Base-by-base conservation (phyloP, 108 stramenopile genomes). In the Aureococcus anophagefferens region DNA sequence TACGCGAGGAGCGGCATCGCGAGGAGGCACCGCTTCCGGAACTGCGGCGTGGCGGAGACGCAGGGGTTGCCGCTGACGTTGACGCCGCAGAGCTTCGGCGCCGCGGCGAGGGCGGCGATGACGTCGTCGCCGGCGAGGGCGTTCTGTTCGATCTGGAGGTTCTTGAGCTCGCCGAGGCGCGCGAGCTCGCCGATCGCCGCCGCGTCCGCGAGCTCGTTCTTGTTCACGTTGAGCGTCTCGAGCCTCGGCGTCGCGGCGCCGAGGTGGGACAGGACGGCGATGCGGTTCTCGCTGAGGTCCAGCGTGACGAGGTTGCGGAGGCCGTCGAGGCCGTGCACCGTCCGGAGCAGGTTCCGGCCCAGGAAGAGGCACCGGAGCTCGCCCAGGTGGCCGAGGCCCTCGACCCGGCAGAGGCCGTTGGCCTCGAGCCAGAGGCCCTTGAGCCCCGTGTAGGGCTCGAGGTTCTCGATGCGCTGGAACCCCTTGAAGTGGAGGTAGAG, bases 401-500 rank as follows among this genome's bases (percentile, higher is more conserved):
- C 85, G 29, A 91, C 85, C 63, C 73, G 75, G 33, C 69, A 35
- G 17, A 92, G 75, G 40, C 89, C 90, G 71, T 92, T 92, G 4
- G 76, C 73, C 33, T 90, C 89, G 16, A 92, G 74, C 33, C 33
- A 34, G 15, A 33, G 15, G 32, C 21, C 78, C 64, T 81, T 80
- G 44, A 79, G 35, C 13, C 33, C 80, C 17, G 80, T 72, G 78
- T 91, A 92, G 66, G 80, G 83, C 30, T 85, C 85, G 0, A 92
- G 79, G 63, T 91, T 90, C 67, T 89, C 86, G 44, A 89, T 88
- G 13, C 70, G 62, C 28, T 72, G 77, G 67, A 80, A 91, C 9
- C 90, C 91, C 72, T 86, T 86, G 77, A 84, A 92, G 69, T 92
- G 91, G 1, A 92, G 80, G 67, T 91, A 90, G 7, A 92, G 78